Evolutionary conservation across 1,284 basidiomycete genomes (phyloP), one percentile per base, ranked within the genome.

Genomic region (Leccinum pachyderme): DNA sequence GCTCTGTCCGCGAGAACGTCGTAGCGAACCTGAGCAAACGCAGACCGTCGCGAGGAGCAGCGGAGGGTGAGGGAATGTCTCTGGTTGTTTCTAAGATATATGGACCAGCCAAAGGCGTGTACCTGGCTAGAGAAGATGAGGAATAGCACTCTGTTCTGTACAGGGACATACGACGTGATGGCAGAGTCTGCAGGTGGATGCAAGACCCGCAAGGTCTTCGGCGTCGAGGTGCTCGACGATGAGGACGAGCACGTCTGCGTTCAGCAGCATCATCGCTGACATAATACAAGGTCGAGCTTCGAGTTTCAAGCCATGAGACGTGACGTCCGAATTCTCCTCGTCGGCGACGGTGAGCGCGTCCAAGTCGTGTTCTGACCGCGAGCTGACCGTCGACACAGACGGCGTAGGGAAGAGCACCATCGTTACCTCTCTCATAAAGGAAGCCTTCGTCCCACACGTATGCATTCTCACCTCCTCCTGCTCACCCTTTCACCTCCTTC

Each of bases 391-490:
- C 44, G 27, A 6, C 9, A 29, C 68, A 95, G 93, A 95, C 77
- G 91, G 90, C 62, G 93, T 95, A 63, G 93, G 93, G 61, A 96
- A 96, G 79, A 94, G 91, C 72, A 93, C 92, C 43, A 93, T 98
- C 70, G 87, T 98, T 70, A 96, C 93, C 13, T 93, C 93, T 32
- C 82, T 98, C 69, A 96, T 98, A 76, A 97, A 97, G 72, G 94
- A 96, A 72, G 86, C 89, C 31, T 98, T 90, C 69, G 89, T 97
- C 47, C 79, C 89, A 45, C 89, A 93, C 75, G 95, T 95, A 69
- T 45, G 59, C 58, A 35, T 54, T 35, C 49, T 43, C 56, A 8
- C 45, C 47, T 2, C 2, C 15, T 24, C 43, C n/a, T 9, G 33
- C 44, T 49, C 43, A 47, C 62, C 29, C 63, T 51, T 52, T 67